Percentiles rank a stretch among this genome's conserved stretches.
These are phyloP conservation scores for Metschnikowia continentalis DNA, from an alignment of 805 yeast genomes.

Conservation along the genomic window DNA sequence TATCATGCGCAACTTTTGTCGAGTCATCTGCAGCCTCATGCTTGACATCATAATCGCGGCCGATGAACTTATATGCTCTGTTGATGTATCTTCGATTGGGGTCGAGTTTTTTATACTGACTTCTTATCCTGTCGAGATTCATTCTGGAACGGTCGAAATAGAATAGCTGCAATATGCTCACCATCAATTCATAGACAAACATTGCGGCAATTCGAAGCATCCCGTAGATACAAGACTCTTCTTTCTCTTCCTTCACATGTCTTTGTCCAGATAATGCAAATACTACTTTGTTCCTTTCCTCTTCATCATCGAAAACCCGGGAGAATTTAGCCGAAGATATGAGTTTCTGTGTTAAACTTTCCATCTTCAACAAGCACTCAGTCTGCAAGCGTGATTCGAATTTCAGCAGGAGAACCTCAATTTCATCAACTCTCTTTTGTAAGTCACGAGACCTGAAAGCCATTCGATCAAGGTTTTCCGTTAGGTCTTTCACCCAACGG, in stretches of 20 bases:
- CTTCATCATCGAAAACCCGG: conserved; percentile 25
- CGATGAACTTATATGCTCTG: conserved; percentile 31
- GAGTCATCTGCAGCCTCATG: background rate
- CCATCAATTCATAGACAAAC: conserved; percentile 32
- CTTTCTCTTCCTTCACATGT: conserved; percentile 7
- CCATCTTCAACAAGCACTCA: conserved; percentile 25
- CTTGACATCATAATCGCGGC: conserved; percentile 11
- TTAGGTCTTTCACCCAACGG: conserved; percentile 27
- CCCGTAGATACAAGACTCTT: background rate
- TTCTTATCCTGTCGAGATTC: conserved; percentile 41
- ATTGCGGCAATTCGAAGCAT: conserved; percentile 12
- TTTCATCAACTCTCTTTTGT: conserved; percentile 36
- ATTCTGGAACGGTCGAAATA: conserved; percentile 38
- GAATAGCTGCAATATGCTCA: conserved; percentile 30
- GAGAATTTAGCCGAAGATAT: conserved; percentile 30
- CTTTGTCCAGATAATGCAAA: conserved; percentile 25
- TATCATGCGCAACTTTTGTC: conserved; percentile 6
- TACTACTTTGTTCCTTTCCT: conserved; percentile 27
- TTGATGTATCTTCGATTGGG: conserved; percentile 37
- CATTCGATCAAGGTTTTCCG: conserved; percentile 35
- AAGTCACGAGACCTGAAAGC: conserved; percentile 40
- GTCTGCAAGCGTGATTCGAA: conserved; percentile 27
- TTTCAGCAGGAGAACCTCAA: conserved; percentile 30
- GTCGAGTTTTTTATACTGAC: conserved; percentile 37
- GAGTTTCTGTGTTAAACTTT: conserved; percentile 22